These are phyloP conservation scores for Cystobasidium slooffiae DNA, from an alignment of 1,284 basidiomycete species.

Conservation along the genomic window DNA sequence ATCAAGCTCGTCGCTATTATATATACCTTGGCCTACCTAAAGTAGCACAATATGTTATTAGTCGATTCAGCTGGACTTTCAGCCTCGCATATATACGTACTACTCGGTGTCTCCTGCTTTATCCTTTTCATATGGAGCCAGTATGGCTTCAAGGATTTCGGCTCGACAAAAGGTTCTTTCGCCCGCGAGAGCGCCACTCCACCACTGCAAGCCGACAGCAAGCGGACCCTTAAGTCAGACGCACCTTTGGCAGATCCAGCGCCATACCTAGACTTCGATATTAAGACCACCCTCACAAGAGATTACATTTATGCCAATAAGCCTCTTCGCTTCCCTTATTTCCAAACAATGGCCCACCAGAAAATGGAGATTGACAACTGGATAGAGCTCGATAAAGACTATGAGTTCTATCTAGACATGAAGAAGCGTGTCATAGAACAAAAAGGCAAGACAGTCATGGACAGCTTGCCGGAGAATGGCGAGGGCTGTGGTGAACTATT, in stretches of 20 bases:
- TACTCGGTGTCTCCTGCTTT: no score
- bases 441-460: slow-evolving; percentile 57
- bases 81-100: no score
- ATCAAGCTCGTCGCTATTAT: no score
- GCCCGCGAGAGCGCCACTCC: background rate
- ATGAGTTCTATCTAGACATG: slow-evolving; percentile 58
- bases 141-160: no score
- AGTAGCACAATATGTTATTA: no score
- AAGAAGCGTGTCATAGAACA: slow-evolving; percentile 58
- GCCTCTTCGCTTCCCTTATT: slow-evolving; percentile 57
- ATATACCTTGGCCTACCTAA: no score
- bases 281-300: slow-evolving; percentile 55
- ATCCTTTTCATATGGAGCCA: no score
- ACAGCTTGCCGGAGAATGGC: slow-evolving; percentile 59
- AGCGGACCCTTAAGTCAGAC: background rate
- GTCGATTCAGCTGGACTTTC: no score
- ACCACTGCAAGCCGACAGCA: background rate
- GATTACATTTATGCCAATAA: slow-evolving; percentile 59
- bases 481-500: slow-evolving; percentile 59
- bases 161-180: background rate
- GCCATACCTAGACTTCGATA: slow-evolving; percentile 54
- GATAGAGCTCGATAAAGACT: slow-evolving; percentile 61
- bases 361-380: slow-evolving; percentile 53
- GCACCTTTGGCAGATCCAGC: slow-evolving; percentile 54
- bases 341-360: slow-evolving; percentile 57